Percentiles rank a stretch among this genome's conserved stretches.
Evolutionary conservation across 176 grass and related monocot genomes (phyloP).

Genomic region (Triticum timopheevii): DNA sequence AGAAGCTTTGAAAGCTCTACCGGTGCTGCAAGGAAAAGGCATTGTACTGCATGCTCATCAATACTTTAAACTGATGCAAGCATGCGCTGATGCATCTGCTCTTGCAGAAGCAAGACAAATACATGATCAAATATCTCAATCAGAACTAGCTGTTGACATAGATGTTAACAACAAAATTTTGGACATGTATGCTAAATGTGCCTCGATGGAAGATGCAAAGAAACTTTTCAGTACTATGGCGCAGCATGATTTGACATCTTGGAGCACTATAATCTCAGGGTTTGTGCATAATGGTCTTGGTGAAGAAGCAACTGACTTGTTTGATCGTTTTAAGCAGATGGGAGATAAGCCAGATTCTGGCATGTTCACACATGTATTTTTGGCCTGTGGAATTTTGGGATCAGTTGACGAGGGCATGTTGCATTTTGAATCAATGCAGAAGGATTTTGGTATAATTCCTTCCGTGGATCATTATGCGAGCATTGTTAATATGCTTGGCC

Average conservation of each 20-base stretch:
- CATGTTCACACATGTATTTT: conserved; percentile 72
- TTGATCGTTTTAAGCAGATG: conserved; percentile 58
- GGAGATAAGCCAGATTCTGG: conserved; percentile 57
- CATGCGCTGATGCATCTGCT: conserved; percentile 60
- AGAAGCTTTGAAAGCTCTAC: conserved; percentile 69
- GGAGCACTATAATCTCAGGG: conserved; percentile 82
- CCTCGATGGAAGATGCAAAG: conserved; percentile 71
- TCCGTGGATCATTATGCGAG: conserved; percentile 68
- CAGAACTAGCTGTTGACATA: conserved; percentile 41
- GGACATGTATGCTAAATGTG: conserved; percentile 87
- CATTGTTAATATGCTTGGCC: conserved; percentile 90
- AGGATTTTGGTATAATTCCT: conserved; percentile 77
- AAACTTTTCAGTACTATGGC: conserved; percentile 72
- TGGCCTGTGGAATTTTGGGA: conserved; percentile 72
- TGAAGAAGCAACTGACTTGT: conserved; percentile 80
- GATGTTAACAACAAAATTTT: conserved; percentile 77
- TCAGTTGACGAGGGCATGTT: conserved; percentile 91
- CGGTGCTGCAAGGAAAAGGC: conserved; percentile 51
- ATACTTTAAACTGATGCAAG: conserved; percentile 67
- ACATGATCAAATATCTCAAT: conserved; percentile 53
- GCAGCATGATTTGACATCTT: conserved; percentile 61
- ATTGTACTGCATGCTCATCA: conserved; percentile 41
- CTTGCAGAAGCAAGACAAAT: conserved; percentile 64
- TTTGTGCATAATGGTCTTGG: conserved; percentile 76
- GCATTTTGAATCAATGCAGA: conserved; percentile 94